Percentiles rank a stretch among this genome's conserved stretches.
These are phyloP conservation scores for Nakaseomyces delphensis DNA, from an alignment of 1,139 yeast genomes.

Conservation along the genomic window DNA sequence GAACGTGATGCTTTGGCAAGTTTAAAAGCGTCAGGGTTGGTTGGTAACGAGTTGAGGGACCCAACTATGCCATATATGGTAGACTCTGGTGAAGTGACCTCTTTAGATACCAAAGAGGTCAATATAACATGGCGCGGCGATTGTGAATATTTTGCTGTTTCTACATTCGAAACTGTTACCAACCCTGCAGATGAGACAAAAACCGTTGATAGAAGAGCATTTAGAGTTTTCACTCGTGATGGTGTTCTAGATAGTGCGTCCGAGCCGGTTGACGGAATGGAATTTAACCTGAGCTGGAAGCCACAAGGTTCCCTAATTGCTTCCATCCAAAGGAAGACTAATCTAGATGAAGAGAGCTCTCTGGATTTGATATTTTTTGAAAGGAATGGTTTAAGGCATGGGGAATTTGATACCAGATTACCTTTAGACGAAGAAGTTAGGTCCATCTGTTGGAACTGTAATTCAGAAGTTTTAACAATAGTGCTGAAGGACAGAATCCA, in stretches of 20 bases:
- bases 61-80: conserved; percentile 81
- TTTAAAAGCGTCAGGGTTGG: conserved; percentile 61
- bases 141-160: conserved; percentile 70
- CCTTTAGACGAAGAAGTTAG: conserved; percentile 42
- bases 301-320: conserved; percentile 89
- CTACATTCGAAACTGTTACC: conserved; percentile 45
- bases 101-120: conserved; percentile 40
- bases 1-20: conserved; percentile 48
- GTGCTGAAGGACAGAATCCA: conserved; percentile 55
- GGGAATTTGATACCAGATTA: conserved; percentile 68
- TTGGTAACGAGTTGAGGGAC: conserved; percentile 59
- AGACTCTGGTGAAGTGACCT: conserved; percentile 58
- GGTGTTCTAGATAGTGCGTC: conserved; percentile 76
- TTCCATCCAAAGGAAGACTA: conserved; percentile 52
- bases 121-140: conserved; percentile 92
- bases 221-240: conserved; percentile 74
- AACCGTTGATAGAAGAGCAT: conserved; percentile 54
- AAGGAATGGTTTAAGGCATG: conserved; percentile 86
- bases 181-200: conserved; percentile 32
- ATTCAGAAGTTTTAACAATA: conserved; percentile 71
- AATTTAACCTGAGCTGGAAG: conserved; percentile 70
- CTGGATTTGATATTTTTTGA: conserved; percentile 69
- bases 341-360: conserved; percentile 32
- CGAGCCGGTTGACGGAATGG: conserved; percentile 83
- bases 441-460: conserved; percentile 72